Base-by-base conservation (phyloP, 2,329 filamentous ascomycete species). In the Alternaria gansuensis region DNA sequence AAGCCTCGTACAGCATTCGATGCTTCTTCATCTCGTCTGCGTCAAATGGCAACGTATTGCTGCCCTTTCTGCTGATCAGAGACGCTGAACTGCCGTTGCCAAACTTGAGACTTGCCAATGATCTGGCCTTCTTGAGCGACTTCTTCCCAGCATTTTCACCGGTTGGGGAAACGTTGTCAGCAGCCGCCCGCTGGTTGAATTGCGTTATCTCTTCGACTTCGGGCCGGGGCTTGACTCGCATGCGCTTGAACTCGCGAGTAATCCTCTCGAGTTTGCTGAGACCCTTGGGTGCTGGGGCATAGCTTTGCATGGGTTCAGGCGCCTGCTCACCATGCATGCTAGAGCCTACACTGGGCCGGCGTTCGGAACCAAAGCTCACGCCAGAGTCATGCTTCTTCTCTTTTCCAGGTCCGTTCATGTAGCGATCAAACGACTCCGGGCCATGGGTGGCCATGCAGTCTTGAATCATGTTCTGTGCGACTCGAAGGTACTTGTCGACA, bases 331-430 rank as follows among this genome's bases (percentile, higher is more conserved):
- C 75, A 26, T 69, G 65, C 4, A 65, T 48, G 41, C 60, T 71
- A 14, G 66, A 63, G 3, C 54, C 71, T 23, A 73, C 71, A 34
- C 73, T 75, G 14, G 75, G 74, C 31, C 73, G 65, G 29, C 66
- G 66, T 28, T 76, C 71, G 28, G 75, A 75, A 49, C 79, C 80
- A 67, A 88, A 87, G 73, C 85, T 88, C 58, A 88, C 83, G 21
- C 87, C 87, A 3, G 87, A 89, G 71, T 89, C 87, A 23, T 83
- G 84, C 75, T 88, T 88, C 67, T 85, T 82, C 36, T 78, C 77
- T 66, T 82, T 83, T 53, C 78, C 76, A 4, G 62, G 45, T 51
- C 72, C 69, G 29, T 75, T 67, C 11, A 66, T 61, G n/a, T 70
- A 68, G 41, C 62, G 61, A 13, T 69, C 73, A 63, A 77, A 77